Percentiles rank a stretch among this genome's conserved stretches.
Conservation (phyloP, 2,329 filamentous ascomycete species). For the Fusarium irregulare region DNA sequence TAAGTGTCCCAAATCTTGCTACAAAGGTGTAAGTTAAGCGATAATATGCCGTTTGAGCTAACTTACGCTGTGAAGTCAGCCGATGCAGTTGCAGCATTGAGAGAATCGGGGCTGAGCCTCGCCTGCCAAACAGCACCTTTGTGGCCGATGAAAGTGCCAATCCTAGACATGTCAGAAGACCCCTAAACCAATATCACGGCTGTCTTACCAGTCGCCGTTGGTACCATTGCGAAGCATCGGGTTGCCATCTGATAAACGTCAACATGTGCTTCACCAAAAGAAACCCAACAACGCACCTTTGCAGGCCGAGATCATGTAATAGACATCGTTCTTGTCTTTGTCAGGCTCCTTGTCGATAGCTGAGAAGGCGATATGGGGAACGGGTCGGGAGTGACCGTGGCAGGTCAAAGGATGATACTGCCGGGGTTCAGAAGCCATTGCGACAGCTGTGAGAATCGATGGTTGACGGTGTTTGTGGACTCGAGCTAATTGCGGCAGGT, state of each 20-base stretch:
- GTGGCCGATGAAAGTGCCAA: constrained; percentile 97
- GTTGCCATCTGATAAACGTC: constrained; percentile 79
- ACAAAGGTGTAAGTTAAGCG: constrained; percentile 47
- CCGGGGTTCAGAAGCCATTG: constrained; percentile 55
- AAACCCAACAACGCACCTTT: constrained; percentile 69
- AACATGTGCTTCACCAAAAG: constrained; percentile 33
- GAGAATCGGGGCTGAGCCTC: constrained; percentile 86
- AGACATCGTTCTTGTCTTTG: constrained; percentile 83
- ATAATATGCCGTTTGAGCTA: neutral
- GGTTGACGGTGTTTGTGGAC: constrained; percentile 1
- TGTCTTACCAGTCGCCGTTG: constrained; percentile 86
- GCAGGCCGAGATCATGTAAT: constrained; percentile 93
- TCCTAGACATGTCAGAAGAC: constrained; percentile 66
- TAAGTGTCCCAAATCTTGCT: constrained; percentile 98
- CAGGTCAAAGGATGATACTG: constrained; percentile 90
- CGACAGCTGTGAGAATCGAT: constrained; percentile 20
- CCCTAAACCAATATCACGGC: neutral
- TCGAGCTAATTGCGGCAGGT: constrained; percentile 6
- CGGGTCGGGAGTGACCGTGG: constrained; percentile 92
- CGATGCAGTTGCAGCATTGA: constrained; percentile 89
- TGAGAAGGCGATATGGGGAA: constrained; percentile 92
- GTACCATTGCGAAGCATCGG: constrained; percentile 97
- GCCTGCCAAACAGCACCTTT: constrained; percentile 99
- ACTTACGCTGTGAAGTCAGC: constrained; percentile 94
- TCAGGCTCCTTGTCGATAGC: constrained; percentile 83